Percentiles rank a stretch among this genome's conserved stretches.
Evolutionary conservation across 805 yeast genomes (phyloP).

Genomic region (Ogataea ramenticola): DNA sequence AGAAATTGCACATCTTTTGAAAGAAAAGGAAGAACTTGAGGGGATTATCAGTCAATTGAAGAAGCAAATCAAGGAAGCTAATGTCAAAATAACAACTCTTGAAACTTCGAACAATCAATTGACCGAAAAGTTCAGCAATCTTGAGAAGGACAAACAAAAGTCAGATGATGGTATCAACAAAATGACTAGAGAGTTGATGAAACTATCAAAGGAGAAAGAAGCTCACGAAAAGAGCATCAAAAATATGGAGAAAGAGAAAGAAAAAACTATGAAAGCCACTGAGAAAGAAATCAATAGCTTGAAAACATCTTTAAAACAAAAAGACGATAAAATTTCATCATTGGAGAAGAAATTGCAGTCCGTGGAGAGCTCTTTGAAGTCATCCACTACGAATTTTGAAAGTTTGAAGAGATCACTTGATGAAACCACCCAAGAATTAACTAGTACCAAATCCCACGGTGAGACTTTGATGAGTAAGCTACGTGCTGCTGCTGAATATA

Average conservation of each 20-base stretch:
- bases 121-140: conserved; percentile 20
- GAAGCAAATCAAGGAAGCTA: conserved; percentile 15
- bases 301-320: conserved; percentile 16
- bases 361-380: conserved; percentile 13
- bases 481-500: conserved; percentile 19
- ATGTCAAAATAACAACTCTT: conserved; percentile 10
- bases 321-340: conserved; percentile 14
- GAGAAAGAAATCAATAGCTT: conserved; percentile 25
- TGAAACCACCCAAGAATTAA: conserved; percentile 18
- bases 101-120: conserved; percentile 19
- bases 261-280: conserved; percentile 22
- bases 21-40: conserved; percentile 26
- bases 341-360: conserved; percentile 13
- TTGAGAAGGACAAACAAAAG: conserved; percentile 30
- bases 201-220: conserved; percentile 52
- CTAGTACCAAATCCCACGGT: conserved; percentile 15
- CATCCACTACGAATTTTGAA: conserved; percentile 17
- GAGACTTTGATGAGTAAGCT: conserved; percentile 13
- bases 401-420: conserved; percentile 16
- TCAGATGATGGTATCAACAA: conserved; percentile 87
- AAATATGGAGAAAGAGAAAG: conserved; percentile 34
- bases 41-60: conserved; percentile 17
- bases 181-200: conserved; percentile 78
- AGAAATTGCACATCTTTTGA: conserved; percentile 18
- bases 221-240: conserved; percentile 38